Evolutionary conservation across 2,329 filamentous ascomycete species (phyloP).

Genomic region (Fusarium staphyleae): DNA sequence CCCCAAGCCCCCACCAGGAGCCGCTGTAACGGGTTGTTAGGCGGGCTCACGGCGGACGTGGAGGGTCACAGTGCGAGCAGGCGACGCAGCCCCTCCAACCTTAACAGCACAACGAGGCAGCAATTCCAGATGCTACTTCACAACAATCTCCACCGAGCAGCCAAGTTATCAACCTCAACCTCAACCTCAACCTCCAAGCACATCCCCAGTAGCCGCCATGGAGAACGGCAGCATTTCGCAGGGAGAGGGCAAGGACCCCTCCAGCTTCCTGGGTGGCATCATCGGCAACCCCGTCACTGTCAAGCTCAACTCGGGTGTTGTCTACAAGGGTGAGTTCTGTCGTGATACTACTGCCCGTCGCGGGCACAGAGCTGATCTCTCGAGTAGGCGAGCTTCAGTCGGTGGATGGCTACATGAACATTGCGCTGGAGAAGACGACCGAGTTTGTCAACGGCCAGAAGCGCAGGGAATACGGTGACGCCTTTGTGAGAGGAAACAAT

Average conservation of each 20-base stretch:
- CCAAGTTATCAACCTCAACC: slow-evolving; percentile 26
- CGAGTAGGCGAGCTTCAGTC: slow-evolving; percentile 86
- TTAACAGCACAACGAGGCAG: slow-evolving; percentile 32
- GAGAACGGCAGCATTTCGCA: slow-evolving; percentile 73
- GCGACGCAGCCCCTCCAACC: slow-evolving; percentile 17
- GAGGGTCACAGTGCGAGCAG: slow-evolving; percentile 36
- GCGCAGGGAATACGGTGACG: slow-evolving; percentile 86
- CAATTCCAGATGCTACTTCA: slow-evolving; percentile 20
- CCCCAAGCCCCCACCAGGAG: slow-evolving; percentile 6
- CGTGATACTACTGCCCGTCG: too few relatives aligned
- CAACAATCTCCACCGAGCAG: slow-evolving; percentile 21
- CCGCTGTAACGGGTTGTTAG: slow-evolving; percentile 34
- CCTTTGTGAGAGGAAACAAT: slow-evolving; percentile 95
- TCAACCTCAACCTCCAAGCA: slow-evolving; percentile 6
- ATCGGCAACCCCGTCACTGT: slow-evolving; percentile 94
- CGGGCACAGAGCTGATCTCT: slow-evolving; percentile 7
- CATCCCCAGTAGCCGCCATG: slow-evolving; percentile 57
- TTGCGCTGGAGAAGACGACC: slow-evolving; percentile 93
- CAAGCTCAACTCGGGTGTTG: slow-evolving; percentile 97
- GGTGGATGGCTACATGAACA: slow-evolving; percentile 99
- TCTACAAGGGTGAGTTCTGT: slow-evolving; percentile 81
- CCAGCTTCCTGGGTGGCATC: slow-evolving; percentile 91
- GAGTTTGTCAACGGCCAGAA: slow-evolving; percentile 89
- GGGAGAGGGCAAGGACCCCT: slow-evolving; percentile 86
- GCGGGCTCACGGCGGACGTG: slow-evolving; percentile 11